phyloP scores from a whole-genome alignment of 768 basidiomycete genomes.

The Mycena vitilis region DNA sequence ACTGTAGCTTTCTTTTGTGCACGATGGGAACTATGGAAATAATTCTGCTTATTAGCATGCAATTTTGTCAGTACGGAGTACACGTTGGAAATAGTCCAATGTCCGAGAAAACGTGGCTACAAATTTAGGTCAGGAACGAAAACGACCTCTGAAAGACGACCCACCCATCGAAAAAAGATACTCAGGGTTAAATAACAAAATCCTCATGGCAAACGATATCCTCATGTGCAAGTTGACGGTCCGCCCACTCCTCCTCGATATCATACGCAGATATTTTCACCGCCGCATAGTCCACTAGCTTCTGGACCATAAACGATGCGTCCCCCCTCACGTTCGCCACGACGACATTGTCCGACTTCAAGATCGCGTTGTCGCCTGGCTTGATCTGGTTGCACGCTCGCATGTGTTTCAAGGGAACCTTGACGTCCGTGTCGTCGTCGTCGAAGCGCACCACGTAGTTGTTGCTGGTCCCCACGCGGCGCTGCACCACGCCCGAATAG shows the following conservation, averaged over 20 bases:
- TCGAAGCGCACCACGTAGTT: conserved; percentile 9
- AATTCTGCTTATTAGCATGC: too few relatives aligned
- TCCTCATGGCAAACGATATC: conserved; percentile 4
- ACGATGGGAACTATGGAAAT: too few relatives aligned
- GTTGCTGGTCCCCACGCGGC: neutral
- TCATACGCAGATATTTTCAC: neutral
- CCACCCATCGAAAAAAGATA: too few relatives aligned
- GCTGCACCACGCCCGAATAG: conserved; percentile 10
- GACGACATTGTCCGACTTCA: neutral
- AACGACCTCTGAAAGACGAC: too few relatives aligned
- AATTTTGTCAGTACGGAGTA: too few relatives aligned
- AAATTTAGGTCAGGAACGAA: too few relatives aligned
- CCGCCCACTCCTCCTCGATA: conserved; percentile 8
- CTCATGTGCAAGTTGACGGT: neutral
- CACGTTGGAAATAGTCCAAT: too few relatives aligned
- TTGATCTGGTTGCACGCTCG: neutral
- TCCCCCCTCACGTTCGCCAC: neutral
- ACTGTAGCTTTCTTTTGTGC: too few relatives aligned
- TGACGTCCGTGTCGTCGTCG: conserved; percentile 5
- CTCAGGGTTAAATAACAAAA: too few relatives aligned
- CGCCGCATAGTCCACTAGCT: neutral
- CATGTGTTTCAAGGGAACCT: neutral
- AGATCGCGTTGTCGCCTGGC: neutral
- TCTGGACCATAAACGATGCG: neutral
- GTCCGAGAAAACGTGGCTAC: too few relatives aligned